Evolutionary conservation across 2,329 filamentous ascomycete genomes (phyloP), one percentile per base, ranked within the genome.

Genomic region (Penicillium sp.): DNA sequence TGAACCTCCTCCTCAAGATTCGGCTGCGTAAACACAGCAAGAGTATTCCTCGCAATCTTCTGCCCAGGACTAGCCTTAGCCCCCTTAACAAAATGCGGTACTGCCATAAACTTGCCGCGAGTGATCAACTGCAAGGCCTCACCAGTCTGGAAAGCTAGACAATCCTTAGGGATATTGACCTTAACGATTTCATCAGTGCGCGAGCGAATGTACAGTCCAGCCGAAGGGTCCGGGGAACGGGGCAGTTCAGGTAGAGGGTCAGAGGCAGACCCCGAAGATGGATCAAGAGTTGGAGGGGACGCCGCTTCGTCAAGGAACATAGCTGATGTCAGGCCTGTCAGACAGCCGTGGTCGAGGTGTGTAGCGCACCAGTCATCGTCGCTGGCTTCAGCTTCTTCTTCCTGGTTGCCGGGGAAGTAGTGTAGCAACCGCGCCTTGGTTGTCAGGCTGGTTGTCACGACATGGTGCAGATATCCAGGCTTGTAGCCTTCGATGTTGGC

Each of bases 11-110:
- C 80, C 0, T 85, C 87, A 83, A 97, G 74, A 77, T 97, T 96
- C 25, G 94, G 94, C 81, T 99, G 94, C 56, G 93, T 99, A 69
- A 97, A 99, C 10, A 97, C 91, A 0, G 94, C 94, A 63, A 99
- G 76, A 10, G 94, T 99, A 76, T 97, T 97, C 56, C 88, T 79
- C 28, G 88, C 89, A 57, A 92, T 82, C 28, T 78, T 77, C 33
- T 54, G 43, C 5, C 56, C 55, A 2, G 77, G 78, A 14, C 75
- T 77, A 55, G 80, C 71, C 61, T 83, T 81, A 5, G 88, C 86
- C 0, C 92, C 93, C 62, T 88, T 83, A 9, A 99, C 94, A 73
- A 96, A 97, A 78, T 99, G 94, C 62, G 94, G 93, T 58, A 97
- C 94, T 1, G 94, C 94, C 75, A 88, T 90, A 79, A 99, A 96